Evolutionary conservation across 192 early-diverging fungal genomes (phyloP).

Genomic region (Allomyces macrogynus): DNA sequence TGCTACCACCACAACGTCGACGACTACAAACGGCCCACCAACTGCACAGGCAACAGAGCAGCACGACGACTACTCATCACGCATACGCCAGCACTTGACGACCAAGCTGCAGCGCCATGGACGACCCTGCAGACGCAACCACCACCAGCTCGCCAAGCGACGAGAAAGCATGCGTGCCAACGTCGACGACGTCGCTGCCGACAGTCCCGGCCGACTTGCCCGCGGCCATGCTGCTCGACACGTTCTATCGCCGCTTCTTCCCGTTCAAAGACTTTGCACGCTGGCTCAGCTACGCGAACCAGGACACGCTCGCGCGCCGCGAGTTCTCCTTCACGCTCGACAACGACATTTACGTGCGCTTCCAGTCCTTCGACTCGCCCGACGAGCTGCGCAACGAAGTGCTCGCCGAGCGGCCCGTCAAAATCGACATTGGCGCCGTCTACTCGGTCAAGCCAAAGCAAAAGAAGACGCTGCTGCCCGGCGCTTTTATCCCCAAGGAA

Average conservation of each 20-base stretch:
- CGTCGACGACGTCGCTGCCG: no score
- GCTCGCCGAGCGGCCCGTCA: conserved; percentile 51
- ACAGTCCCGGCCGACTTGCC: no score
- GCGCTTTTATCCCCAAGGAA: conserved; percentile 51
- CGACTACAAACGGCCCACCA: no score
- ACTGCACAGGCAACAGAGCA: no score
- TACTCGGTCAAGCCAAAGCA: conserved; percentile 73
- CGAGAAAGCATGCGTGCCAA: no score
- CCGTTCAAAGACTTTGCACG: conserved; percentile 57
- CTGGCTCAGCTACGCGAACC: conserved; percentile 64
- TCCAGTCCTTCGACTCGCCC: conserved; percentile 54
- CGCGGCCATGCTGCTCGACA: conserved; percentile 10
- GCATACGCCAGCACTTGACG: no score
- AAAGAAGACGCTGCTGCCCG: conserved; percentile 47
- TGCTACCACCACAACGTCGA: no score
- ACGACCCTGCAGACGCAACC: no score
- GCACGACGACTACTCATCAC: no score
- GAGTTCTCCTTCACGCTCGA: conserved; percentile 81
- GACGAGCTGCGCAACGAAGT: conserved; percentile 60
- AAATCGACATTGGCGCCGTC: conserved; percentile 94
- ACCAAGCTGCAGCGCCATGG: no score
- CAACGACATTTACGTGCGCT: conserved; percentile 67
- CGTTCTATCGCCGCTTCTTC: conserved; percentile 73
- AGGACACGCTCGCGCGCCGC: conserved; percentile 51
- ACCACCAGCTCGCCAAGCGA: no score